These are phyloP conservation scores for Eragrostis tef DNA, from an alignment of 202 grass and related monocot genomes.

Conservation along the genomic window DNA sequence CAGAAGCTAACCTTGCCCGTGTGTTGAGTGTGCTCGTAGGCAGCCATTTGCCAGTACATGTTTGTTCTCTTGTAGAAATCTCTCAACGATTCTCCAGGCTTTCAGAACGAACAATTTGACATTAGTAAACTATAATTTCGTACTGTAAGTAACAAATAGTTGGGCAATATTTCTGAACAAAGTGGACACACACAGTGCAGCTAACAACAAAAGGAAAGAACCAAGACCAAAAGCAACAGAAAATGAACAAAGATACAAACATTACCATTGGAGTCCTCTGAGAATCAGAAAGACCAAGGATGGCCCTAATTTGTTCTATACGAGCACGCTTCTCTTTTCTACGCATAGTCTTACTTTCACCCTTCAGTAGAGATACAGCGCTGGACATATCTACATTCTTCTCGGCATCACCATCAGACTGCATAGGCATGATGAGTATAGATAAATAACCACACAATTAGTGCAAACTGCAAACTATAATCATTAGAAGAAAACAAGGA, in stretches of 20 bases:
- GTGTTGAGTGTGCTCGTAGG: conserved; percentile 95
- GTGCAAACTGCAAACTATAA: conserved; percentile 9
- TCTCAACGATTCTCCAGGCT: conserved; percentile 84
- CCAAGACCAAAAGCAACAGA: conserved; percentile 10
- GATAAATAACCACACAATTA: conserved; percentile 33
- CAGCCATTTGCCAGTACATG: conserved; percentile 98
- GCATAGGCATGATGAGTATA: conserved; percentile 29
- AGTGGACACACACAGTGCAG: background rate
- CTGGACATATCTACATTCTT: conserved; percentile 63
- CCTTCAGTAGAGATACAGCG: conserved; percentile 84
- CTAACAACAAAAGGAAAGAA: conserved; percentile 3
- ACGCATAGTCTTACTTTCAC: conserved; percentile 78
- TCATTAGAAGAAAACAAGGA: conserved; percentile 17
- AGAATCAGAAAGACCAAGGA: conserved; percentile 95
- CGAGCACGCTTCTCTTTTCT: conserved; percentile 96
- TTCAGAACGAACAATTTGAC: conserved; percentile 47
- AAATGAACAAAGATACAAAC: conserved; percentile 28
- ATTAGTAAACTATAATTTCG: conserved; percentile 25
- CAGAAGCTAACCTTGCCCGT: conserved; percentile 76
- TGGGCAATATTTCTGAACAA: conserved; percentile 25
- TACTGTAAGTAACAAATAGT: background rate
- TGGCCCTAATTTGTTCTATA: conserved; percentile 97
- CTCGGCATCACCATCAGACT: conserved; percentile 64
- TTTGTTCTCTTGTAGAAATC: conserved; percentile 94
- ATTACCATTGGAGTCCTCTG: conserved; percentile 92